A percentile compares a stretch with the other conserved stretches of the same genome.
Conservation (phyloP, 2,329 filamentous ascomycete genomes). For the Canariomyces notabilis region DNA sequence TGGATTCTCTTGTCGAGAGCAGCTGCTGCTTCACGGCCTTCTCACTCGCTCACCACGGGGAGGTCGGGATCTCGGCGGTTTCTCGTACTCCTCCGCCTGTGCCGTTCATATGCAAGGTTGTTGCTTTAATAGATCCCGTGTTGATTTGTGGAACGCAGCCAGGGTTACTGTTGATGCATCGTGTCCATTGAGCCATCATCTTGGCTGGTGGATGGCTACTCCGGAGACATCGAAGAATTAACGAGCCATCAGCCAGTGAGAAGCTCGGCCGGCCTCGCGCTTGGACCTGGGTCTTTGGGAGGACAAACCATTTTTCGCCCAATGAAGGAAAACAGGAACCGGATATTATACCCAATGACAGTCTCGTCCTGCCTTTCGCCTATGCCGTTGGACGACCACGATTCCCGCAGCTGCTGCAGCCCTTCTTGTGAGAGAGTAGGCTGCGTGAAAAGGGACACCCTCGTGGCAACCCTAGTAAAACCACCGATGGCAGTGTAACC, state of each 20-base stretch:
- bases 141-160: constrained; percentile 6
- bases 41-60: background rate
- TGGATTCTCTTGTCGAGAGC: background rate
- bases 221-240: constrained; percentile 27
- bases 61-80: background rate
- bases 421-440: background rate
- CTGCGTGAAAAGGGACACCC: background rate
- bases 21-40: background rate
- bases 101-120: background rate
- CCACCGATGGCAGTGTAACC: constrained; percentile 3
- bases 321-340: constrained; percentile 31
- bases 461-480: background rate
- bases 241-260: constrained; percentile 40
- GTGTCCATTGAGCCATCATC: constrained; percentile 9
- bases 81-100: background rate
- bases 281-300: constrained; percentile 32
- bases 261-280: constrained; percentile 38
- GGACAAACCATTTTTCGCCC: constrained; percentile 35
- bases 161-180: constrained; percentile 17
- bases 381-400: constrained; percentile 29
- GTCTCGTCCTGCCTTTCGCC: constrained; percentile 22
- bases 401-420: constrained; percentile 1
- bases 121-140: too few species aligned
- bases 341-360: constrained; percentile 36
- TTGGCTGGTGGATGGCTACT: constrained; percentile 5